Conservation (phyloP, 164 flowering plant species). For the Annona cherimola region DNA sequence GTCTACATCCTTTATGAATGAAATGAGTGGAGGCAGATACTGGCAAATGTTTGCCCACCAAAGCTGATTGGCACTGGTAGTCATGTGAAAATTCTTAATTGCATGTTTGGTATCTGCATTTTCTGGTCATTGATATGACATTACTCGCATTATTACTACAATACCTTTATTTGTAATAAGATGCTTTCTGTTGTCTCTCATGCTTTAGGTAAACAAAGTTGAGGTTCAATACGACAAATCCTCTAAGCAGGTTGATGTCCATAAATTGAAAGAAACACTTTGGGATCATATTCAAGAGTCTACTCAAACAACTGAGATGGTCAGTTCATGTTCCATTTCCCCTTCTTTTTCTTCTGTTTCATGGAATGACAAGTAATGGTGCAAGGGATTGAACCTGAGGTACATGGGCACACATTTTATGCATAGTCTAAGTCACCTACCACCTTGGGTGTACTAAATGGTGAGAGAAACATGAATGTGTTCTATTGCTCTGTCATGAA, state of each 20-base stretch:
- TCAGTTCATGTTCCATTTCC: conserved; percentile 8
- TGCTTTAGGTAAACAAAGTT: conserved; percentile 65
- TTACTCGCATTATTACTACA: background rate
- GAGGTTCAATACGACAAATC: conserved; percentile 86
- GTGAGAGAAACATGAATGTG: no score
- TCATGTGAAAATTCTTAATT: no score
- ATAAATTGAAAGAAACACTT: conserved; percentile 73
- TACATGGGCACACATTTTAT: no score
- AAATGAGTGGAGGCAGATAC: no score
- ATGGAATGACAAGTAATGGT: no score
- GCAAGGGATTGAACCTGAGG: no score
- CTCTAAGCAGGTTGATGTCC: conserved; percentile 95
- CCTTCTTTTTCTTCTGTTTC: background rate
- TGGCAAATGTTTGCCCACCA: no score
- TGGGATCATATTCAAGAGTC: conserved; percentile 63
- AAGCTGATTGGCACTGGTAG: no score
- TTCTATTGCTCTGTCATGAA: no score
- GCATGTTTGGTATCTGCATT: background rate
- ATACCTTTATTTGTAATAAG: background rate
- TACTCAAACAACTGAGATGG: conserved; percentile 25
- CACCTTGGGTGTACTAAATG: no score
- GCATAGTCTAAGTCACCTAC: no score
- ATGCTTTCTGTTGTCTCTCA: conserved; percentile 9
- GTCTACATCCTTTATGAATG: no score
- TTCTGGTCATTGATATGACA: background rate